A percentile compares a stretch with the other conserved stretches of the same genome.
Conservation (phyloP, 306 rosid species). For the Elaeagnus macrophylla region DNA sequence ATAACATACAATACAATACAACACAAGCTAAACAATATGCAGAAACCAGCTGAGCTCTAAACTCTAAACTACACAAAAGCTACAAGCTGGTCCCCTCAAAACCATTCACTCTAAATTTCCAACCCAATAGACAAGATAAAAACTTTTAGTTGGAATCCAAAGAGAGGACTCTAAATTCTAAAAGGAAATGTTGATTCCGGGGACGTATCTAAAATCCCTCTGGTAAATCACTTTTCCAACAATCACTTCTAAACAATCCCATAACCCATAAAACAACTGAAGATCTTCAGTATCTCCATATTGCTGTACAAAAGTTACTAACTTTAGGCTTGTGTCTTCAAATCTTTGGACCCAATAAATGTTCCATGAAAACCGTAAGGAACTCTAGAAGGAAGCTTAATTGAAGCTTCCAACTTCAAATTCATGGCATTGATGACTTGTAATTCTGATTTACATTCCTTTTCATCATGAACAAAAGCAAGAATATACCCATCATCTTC, state of each 20-base stretch:
- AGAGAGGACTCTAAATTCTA: slow-evolving; percentile 18
- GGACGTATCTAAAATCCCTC: slow-evolving; percentile 53
- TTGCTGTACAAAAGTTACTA: neutral
- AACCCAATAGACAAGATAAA: neutral
- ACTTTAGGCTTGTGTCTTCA: slow-evolving; percentile 36
- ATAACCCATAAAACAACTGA: neutral
- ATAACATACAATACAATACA: too few relatives aligned
- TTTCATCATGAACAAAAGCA: slow-evolving; percentile 74
- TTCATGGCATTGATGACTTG: slow-evolving; percentile 58
- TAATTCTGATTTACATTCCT: slow-evolving; percentile 60
- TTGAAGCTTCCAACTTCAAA: slow-evolving; percentile 51
- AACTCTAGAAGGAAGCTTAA: slow-evolving; percentile 59
- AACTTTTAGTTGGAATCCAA: slow-evolving; percentile 18
- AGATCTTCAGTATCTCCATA: neutral
- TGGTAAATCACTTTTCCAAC: slow-evolving; percentile 15
- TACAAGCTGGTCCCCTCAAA: slow-evolving; percentile 47
- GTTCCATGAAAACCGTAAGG: slow-evolving; percentile 98
- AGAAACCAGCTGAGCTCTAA: slow-evolving; percentile 83
- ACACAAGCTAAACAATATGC: too few relatives aligned
- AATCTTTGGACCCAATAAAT: slow-evolving; percentile 44
- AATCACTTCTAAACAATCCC: neutral
- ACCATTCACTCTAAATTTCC: slow-evolving; percentile 1
- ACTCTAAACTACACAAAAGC: slow-evolving; percentile 37
- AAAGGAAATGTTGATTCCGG: slow-evolving; percentile 40
- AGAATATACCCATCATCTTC: slow-evolving; percentile 81